Percentiles rank a stretch among this genome's conserved stretches.
phyloP scores from a whole-genome alignment of 352 stramenopile species.

The Globisporangium rhizosaccharum region DNA sequence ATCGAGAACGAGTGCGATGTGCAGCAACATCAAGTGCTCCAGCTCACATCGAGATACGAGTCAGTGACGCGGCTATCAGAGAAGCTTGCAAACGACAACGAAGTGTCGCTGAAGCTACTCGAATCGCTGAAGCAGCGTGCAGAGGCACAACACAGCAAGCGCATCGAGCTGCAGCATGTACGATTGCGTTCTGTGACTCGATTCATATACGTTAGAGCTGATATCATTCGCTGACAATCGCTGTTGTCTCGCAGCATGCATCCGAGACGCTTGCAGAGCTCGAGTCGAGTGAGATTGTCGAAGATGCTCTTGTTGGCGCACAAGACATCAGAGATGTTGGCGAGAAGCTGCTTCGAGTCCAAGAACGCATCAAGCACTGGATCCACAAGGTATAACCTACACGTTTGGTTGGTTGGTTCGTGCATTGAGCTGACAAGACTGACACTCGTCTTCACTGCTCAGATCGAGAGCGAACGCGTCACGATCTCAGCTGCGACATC shows the following conservation, averaged over 20 bases:
- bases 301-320: background rate
- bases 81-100: background rate
- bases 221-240: background rate
- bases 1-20: background rate
- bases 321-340: background rate
- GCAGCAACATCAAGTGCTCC: constrained; percentile 2
- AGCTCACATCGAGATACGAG: constrained; percentile 1
- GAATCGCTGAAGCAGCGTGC: background rate
- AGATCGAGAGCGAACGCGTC: background rate
- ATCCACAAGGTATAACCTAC: background rate
- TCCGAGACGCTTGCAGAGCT: background rate
- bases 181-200: background rate
- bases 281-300: background rate
- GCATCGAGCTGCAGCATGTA: background rate
- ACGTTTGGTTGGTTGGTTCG: background rate
- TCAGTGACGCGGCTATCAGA: background rate
- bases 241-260: background rate
- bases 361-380: background rate
- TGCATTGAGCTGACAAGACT: background rate
- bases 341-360: background rate
- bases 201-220: background rate
- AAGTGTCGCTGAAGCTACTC: background rate
- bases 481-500: background rate
- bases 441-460: background rate
- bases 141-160: background rate